These are phyloP conservation scores for Alloascoidea hylecoeti DNA, from an alignment of 805 yeast species.

Conservation along the genomic window DNA sequence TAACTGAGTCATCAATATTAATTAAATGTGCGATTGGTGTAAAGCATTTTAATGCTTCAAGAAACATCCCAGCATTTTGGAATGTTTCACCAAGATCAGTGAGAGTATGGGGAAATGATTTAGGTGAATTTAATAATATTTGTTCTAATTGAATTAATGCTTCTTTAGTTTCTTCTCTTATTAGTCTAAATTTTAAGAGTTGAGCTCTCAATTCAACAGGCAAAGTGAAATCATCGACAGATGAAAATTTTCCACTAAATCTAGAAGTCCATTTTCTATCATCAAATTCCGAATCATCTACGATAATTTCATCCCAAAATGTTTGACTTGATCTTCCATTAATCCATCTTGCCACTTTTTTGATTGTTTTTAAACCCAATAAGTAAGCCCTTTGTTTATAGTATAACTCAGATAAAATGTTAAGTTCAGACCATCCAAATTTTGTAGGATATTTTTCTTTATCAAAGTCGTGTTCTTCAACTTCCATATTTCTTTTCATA, in stretches of 20 bases:
- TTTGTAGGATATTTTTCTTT: constrained; percentile 21
- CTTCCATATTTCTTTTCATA: constrained; percentile 40
- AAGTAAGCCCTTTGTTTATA: constrained; percentile 51
- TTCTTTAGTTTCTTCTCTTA: constrained; percentile 47
- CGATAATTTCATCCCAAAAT: constrained; percentile 52
- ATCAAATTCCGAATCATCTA: constrained; percentile 77
- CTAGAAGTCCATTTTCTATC: too few species aligned
- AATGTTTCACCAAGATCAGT: constrained; percentile 64
- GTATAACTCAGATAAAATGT: constrained; percentile 70
- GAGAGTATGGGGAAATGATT: constrained; percentile 58
- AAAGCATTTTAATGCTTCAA: constrained; percentile 65
- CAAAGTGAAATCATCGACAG: constrained; percentile 22
- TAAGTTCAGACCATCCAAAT: constrained; percentile 84
- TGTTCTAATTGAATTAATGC: constrained; percentile 58
- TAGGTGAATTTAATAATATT: constrained; percentile 39
- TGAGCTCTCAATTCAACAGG: constrained; percentile 86
- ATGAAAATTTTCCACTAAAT: constrained; percentile 22
- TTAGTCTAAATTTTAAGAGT: constrained; percentile 60
- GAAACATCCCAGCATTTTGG: constrained; percentile 51
- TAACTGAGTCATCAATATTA: constrained; percentile 7
- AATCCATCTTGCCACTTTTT: constrained; percentile 71
- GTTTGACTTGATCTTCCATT: constrained; percentile 48
- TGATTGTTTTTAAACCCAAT: constrained; percentile 50
- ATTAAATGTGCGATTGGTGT: constrained; percentile 30
- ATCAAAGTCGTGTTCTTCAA: constrained; percentile 15